Evolutionary conservation across 1,284 basidiomycete species (phyloP).

Genomic region (Earliella scabrosa): DNA sequence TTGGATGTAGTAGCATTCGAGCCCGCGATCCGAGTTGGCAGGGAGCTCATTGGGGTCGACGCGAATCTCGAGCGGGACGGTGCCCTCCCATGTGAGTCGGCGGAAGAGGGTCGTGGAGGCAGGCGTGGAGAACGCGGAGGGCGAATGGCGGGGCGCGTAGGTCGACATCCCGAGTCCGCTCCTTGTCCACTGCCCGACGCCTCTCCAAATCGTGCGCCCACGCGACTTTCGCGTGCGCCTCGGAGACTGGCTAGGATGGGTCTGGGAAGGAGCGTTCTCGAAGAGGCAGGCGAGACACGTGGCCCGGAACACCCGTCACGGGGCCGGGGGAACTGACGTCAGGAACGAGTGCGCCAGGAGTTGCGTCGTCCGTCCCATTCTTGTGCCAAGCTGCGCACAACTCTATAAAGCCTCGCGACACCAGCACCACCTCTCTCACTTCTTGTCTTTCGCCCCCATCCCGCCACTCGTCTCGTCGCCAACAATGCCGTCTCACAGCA

Average conservation of each 20-base stretch:
- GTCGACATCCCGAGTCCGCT: slow-evolving; percentile 51
- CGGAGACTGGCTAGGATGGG: slow-evolving; percentile 15
- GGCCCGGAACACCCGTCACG: slow-evolving; percentile 1
- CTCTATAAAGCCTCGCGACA: slow-evolving; percentile 19
- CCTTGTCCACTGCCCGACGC: background rate
- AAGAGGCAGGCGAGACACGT: slow-evolving; percentile 10
- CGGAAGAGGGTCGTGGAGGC: slow-evolving; percentile 77
- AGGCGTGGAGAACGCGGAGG: slow-evolving; percentile 55
- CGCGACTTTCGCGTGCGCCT: slow-evolving; percentile 13
- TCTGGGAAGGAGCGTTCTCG: background rate
- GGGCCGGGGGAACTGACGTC: slow-evolving; percentile 15
- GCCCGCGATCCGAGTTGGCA: slow-evolving; percentile 82
- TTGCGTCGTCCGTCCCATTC: background rate
- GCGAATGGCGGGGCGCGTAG: slow-evolving; percentile 59
- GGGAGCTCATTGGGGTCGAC: slow-evolving; percentile 86
- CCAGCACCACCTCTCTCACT: slow-evolving; percentile 10
- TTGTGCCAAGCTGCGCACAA: slow-evolving; percentile 7
- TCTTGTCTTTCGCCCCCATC: background rate
- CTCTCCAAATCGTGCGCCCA: slow-evolving; percentile 6
- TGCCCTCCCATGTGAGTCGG: slow-evolving; percentile 83
- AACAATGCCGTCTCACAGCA: slow-evolving; percentile 31
- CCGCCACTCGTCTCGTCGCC: background rate
- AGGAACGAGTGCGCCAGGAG: background rate
- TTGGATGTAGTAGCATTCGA: slow-evolving; percentile 86
- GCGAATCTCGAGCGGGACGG: slow-evolving; percentile 83